Percentiles rank a stretch among this genome's conserved stretches.
phyloP scores from a whole-genome alignment of 75 land plant genomes.

The Larix kaempferi region DNA sequence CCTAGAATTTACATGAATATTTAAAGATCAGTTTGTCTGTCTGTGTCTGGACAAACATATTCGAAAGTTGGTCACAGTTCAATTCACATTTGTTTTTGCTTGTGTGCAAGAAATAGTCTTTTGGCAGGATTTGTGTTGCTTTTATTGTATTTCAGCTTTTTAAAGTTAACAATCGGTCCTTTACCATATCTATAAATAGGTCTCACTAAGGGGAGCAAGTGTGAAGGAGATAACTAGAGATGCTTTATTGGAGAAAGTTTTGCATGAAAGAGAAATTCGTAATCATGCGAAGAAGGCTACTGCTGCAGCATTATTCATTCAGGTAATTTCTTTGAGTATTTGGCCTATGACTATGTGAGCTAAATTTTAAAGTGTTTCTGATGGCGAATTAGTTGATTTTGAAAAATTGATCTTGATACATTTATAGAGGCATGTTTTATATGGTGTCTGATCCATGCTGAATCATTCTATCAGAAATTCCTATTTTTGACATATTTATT shows the following conservation, averaged over 20 bases:
- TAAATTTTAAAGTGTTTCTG: background rate
- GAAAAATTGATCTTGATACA: background rate
- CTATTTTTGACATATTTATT: background rate
- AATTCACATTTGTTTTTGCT: background rate
- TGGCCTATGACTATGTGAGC: background rate
- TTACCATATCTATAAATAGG: conserved; percentile 30
- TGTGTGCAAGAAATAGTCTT: background rate
- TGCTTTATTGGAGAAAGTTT: conserved; percentile 75
- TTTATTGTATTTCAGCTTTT: conserved; percentile 1
- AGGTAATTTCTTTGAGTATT: conserved; percentile 32
- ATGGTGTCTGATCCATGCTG: conserved; percentile 4
- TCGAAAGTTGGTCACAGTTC: background rate
- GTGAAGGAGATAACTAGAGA: conserved; percentile 77
- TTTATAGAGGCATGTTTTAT: background rate
- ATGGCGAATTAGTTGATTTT: conserved; percentile 6
- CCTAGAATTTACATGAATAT: background rate
- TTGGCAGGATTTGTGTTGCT: background rate
- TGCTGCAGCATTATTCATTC: conserved; percentile 66
- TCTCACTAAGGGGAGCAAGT: conserved; percentile 88
- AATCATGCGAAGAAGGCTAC: conserved; percentile 41
- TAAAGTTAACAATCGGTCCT: background rate
- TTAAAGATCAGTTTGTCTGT: background rate
- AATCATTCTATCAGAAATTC: background rate
- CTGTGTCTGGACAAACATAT: background rate
- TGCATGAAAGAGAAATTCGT: conserved; percentile 64